Conservation (phyloP, 2,329 filamentous ascomycete genomes). For the Trichoderma gracile region DNA sequence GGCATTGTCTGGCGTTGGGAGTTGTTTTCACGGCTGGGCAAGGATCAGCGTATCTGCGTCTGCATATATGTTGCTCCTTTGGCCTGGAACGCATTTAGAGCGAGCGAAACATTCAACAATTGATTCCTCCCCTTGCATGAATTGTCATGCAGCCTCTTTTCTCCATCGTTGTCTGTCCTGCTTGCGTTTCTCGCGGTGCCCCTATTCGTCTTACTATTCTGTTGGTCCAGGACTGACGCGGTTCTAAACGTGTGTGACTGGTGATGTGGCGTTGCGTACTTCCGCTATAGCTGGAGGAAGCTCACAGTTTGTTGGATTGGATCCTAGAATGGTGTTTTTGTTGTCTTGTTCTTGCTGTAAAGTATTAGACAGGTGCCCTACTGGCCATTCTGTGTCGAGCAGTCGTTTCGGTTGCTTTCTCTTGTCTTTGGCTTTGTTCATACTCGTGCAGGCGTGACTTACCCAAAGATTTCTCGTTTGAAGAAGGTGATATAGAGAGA, state of each 20-base stretch:
- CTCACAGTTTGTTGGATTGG: background rate
- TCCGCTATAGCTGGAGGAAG: background rate
- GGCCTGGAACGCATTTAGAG: constrained; percentile 9
- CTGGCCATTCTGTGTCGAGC: too few relatives aligned
- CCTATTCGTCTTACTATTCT: background rate
- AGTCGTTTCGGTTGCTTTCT: too few relatives aligned
- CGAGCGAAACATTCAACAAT: constrained; percentile 1
- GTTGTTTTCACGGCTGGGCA: background rate
- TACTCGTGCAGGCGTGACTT: too few relatives aligned
- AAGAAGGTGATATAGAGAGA: too few relatives aligned
- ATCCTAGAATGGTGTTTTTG: background rate
- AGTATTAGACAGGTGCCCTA: too few relatives aligned
- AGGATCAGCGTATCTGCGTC: background rate
- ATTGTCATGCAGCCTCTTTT: constrained; percentile 2
- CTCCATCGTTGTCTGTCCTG: background rate
- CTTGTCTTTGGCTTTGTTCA: too few relatives aligned
- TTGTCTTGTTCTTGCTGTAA: background rate
- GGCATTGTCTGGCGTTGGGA: constrained; percentile 21
- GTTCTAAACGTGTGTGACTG: background rate
- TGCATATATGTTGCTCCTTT: background rate
- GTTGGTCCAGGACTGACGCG: background rate
- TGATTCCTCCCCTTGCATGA: constrained; percentile 20
- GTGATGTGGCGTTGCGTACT: background rate
- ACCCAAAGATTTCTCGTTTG: too few relatives aligned
- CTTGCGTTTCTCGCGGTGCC: background rate